Conservation (phyloP, 441 rosid species). For the Raphanus hybrid region DNA sequence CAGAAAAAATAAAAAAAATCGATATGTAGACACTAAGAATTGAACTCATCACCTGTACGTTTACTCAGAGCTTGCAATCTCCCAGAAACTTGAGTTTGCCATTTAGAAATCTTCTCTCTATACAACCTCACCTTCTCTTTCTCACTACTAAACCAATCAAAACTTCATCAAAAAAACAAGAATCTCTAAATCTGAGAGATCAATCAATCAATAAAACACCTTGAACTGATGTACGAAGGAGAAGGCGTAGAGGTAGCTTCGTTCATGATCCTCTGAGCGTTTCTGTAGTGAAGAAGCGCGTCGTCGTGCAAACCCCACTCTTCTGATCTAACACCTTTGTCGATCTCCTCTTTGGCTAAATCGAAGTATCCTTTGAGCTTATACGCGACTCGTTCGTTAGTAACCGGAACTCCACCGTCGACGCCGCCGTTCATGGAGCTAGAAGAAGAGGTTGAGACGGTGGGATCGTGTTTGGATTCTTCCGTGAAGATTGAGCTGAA, state of each 20-base stretch:
- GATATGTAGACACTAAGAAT: not conserved
- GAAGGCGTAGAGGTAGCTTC: slow-evolving; percentile 72
- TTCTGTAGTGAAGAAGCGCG: slow-evolving; percentile 72
- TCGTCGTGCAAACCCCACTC: slow-evolving; percentile 88
- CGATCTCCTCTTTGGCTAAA: slow-evolving; percentile 82
- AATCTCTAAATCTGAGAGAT: too few species aligned
- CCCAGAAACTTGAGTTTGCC: slow-evolving; percentile 88
- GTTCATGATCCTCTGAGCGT: slow-evolving; percentile 68
- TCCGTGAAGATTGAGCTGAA: slow-evolving; percentile 62
- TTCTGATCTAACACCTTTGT: slow-evolving; percentile 80
- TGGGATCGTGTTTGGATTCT: slow-evolving; percentile 43
- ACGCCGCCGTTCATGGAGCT: slow-evolving; percentile 53
- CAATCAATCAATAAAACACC: too few species aligned
- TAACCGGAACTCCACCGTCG: slow-evolving; percentile 48
- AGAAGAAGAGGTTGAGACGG: slow-evolving; percentile 28
- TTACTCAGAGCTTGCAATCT: slow-evolving; percentile 67
- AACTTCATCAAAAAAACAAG: too few species aligned
- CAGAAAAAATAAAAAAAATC: not conserved
- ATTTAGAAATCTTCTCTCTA: slow-evolving; percentile 81
- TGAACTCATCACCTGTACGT: slow-evolving; percentile 53
- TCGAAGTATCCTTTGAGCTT: slow-evolving; percentile 90
- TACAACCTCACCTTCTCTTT: slow-evolving; percentile 79
- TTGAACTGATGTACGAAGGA: slow-evolving; percentile 71
- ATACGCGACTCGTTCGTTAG: slow-evolving; percentile 82
- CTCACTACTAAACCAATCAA: slow-evolving; percentile 64